phyloP scores from a whole-genome alignment of 345 rosid genomes.

The Syzygium aqueum region DNA sequence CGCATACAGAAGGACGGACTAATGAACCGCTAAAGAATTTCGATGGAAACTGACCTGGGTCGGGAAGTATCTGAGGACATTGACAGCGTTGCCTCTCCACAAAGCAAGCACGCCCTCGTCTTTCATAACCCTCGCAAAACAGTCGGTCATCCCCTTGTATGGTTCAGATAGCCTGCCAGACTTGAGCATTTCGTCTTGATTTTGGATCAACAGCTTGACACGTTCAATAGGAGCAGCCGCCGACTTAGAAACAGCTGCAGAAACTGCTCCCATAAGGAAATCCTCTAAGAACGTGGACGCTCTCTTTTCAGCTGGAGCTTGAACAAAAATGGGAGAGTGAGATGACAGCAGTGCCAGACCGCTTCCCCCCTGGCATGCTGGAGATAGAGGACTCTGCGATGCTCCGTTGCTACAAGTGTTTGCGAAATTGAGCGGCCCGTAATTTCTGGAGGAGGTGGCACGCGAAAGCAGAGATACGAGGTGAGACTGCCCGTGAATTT shows the following conservation, averaged over 20 bases:
- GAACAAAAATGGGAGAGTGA: slow-evolving; percentile 20
- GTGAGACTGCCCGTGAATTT: slow-evolving; percentile 37
- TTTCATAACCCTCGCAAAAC: slow-evolving; percentile 43
- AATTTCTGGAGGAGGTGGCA: slow-evolving; percentile 4
- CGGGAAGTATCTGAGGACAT: slow-evolving; percentile 56
- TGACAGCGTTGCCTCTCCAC: slow-evolving; percentile 60
- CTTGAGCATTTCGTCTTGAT: slow-evolving; percentile 53
- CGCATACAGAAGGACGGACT: not conserved
- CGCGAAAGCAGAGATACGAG: slow-evolving; percentile 31
- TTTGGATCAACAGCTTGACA: slow-evolving; percentile 44
- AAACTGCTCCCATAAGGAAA: slow-evolving; percentile 59
- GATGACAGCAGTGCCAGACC: slow-evolving; percentile 16
- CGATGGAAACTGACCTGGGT: slow-evolving; percentile 29
- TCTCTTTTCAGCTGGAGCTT: slow-evolving; percentile 37
- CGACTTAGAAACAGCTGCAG: slow-evolving; percentile 49
- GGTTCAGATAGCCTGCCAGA: slow-evolving; percentile 44
- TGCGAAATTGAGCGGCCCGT: not conserved
- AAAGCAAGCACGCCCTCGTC: slow-evolving; percentile 45
- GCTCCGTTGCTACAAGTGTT: slow-evolving; percentile 22
- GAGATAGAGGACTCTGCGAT: slow-evolving; percentile 15
- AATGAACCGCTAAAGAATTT: not conserved
- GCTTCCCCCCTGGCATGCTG: slow-evolving; percentile 10
- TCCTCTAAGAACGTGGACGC: slow-evolving; percentile 24
- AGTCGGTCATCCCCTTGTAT: slow-evolving; percentile 40
- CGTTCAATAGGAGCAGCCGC: slow-evolving; percentile 43